phyloP scores from a whole-genome alignment of 1,284 basidiomycete species.

The Tetrapyrgos nigripes region DNA sequence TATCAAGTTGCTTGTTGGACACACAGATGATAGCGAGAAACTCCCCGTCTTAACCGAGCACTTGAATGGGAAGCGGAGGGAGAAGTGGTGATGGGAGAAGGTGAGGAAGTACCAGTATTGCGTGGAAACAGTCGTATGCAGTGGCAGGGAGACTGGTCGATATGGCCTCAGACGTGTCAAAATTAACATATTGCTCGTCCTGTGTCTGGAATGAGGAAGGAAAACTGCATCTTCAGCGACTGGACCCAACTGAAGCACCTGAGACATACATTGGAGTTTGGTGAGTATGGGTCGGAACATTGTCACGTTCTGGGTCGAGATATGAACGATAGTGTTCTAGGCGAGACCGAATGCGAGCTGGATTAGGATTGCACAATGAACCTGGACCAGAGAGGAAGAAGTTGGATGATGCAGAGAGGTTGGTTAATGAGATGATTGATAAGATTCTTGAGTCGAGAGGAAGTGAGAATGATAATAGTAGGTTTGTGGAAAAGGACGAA shows the following conservation, averaged over 20 bases:
- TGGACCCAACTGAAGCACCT: no score
- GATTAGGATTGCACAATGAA: constrained; percentile 64
- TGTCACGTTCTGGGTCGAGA: constrained; percentile 59
- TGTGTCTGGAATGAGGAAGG: no score
- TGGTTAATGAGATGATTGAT: constrained; percentile 47
- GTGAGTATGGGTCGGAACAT: constrained; percentile 59
- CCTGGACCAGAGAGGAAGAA: constrained; percentile 50
- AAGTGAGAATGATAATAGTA: neutral
- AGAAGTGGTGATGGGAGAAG: no score
- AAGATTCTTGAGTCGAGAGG: constrained; percentile 27
- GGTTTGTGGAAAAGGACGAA: constrained; percentile 23
- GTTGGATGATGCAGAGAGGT: constrained; percentile 31
- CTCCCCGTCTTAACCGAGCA: constrained; percentile 25
- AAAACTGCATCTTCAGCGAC: no score
- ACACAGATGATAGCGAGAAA: constrained; percentile 30
- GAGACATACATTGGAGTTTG: no score
- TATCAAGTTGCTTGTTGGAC: constrained; percentile 23
- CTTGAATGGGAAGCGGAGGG: no score
- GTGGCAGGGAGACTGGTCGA: no score
- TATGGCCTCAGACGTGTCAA: no score
- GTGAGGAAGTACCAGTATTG: no score
- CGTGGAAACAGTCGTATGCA: no score
- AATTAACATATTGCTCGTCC: no score
- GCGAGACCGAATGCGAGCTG: constrained; percentile 47
- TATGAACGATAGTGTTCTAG: constrained; percentile 25